phyloP scores from a whole-genome alignment of 768 basidiomycete species.

The Termitomyces sp. region DNA sequence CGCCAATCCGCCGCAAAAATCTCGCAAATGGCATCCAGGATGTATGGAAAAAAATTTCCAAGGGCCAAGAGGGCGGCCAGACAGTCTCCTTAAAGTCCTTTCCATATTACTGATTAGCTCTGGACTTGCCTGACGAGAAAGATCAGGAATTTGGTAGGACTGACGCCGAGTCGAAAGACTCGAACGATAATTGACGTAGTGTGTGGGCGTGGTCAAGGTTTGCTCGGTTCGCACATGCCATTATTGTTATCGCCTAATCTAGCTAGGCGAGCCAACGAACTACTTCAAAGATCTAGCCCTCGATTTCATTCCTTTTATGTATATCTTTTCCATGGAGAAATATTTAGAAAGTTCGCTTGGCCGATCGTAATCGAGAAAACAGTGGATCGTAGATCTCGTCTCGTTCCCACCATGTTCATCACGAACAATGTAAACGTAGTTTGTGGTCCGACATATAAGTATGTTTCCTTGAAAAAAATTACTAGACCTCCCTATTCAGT shows the following conservation, averaged over 20 bases:
- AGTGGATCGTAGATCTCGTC: slow-evolving; percentile 10
- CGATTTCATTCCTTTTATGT: neutral
- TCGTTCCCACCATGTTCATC: slow-evolving; percentile 1
- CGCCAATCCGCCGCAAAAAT: neutral
- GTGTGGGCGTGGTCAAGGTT: neutral
- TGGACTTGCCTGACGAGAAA: neutral
- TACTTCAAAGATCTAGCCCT: neutral
- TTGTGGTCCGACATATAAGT: slow-evolving; percentile 11
- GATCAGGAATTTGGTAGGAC: neutral
- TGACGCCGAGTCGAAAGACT: neutral
- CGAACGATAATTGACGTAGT: neutral
- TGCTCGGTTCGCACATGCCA: neutral
- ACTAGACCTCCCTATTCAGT: slow-evolving; percentile 2
- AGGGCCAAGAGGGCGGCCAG: neutral
- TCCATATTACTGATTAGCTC: neutral
- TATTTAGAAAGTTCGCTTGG: neutral
- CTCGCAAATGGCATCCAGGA: no score
- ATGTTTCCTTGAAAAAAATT: slow-evolving; percentile 2
- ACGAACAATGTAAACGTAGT: slow-evolving; percentile 12
- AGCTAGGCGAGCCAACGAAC: neutral
- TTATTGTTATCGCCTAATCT: neutral
- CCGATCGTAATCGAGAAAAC: slow-evolving; percentile 16
- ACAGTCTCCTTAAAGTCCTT: neutral
- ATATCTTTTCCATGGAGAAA: neutral
- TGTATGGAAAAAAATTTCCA: neutral